Base-by-base conservation (phyloP, 108 stramenopile species). In the Cyclotella cryptica region DNA sequence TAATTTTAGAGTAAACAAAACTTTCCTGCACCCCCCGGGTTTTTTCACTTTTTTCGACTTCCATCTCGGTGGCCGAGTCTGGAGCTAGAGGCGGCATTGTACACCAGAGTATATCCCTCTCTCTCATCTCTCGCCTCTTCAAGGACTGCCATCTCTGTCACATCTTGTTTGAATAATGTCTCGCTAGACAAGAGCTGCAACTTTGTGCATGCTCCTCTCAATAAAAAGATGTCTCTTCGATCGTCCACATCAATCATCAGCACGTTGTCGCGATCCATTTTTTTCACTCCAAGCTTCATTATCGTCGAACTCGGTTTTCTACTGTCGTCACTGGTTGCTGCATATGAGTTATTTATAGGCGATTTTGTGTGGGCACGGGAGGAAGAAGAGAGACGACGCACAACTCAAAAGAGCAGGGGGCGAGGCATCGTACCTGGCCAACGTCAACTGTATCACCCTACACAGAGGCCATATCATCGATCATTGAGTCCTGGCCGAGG, bases 281-380 rank as follows among this genome's bases (percentile, higher is more conserved):
- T 82, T 42, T n/a, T 72, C 49, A 75, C 81, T 8, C 64, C 74
- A 28, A 62, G 66, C 42, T 82, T 82, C 30, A 71, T 82, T 58
- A 28, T 66, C 18, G 69, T 75, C 30, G 81, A 82, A 54, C 45
- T 66, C 18, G 75, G 74, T 43, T 82, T 82, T 46, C 27, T 82
- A 41, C 15, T 82, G 12, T 46, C 30, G 7, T 47, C 71, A 18
- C 21, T 47, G 10, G 24, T 66, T 11, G 74, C 81, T 40, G 81
- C 75, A 19, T 76, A 82, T 47, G 81, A 82, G 54, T 59, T 75
- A 39, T 82, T 71, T 41, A 67, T 76, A 24, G 75, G 75, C 14
- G 81, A 82, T 49, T 82, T 82, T 17, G 28, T 82, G 21, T 71
- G 71, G 71, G 55, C 65, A 59, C 29, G 44, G 0, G 70, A 80